These are phyloP conservation scores for Calendula officinalis DNA, from an alignment of 129 eudicot genomes.

Conservation along the genomic window DNA sequence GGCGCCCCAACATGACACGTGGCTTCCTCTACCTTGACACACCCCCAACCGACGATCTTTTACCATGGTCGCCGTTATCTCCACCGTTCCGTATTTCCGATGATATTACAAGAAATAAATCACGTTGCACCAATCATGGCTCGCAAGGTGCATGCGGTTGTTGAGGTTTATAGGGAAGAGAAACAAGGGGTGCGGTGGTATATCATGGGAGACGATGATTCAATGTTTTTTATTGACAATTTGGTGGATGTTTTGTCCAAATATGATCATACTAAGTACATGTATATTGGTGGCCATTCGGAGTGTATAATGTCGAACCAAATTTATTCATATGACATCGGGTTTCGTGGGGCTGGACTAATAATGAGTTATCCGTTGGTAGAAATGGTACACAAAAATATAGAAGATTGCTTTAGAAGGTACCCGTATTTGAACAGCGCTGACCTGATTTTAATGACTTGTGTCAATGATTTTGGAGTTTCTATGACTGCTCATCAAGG, in stretches of 20 bases:
- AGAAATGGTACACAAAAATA: constrained; percentile 3
- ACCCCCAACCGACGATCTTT: constrained; percentile 31
- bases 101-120: constrained; percentile 20
- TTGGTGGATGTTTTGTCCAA: background rate
- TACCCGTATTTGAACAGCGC: background rate
- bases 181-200: constrained; percentile 6
- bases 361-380: constrained; percentile 10
- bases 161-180: constrained; percentile 9
- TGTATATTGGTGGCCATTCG: constrained; percentile 4
- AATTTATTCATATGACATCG: background rate
- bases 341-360: constrained; percentile 8
- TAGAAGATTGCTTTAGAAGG: constrained; percentile 11
- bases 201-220: constrained; percentile 16
- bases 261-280: constrained; percentile 12
- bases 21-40: constrained; percentile 45
- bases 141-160: constrained; percentile 28
- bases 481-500: background rate
- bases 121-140: constrained; percentile 31
- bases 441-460: constrained; percentile 2
- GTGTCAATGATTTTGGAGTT: constrained; percentile 12
- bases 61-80: constrained; percentile 47
- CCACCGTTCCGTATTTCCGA: constrained; percentile 42
- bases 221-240: constrained; percentile 10
- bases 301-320: background rate
- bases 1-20: constrained; percentile 31